Evolutionary conservation across 2,329 filamentous ascomycete species (phyloP), one percentile per base, ranked within the genome.

Genomic region (Rosellinia necatrix): DNA sequence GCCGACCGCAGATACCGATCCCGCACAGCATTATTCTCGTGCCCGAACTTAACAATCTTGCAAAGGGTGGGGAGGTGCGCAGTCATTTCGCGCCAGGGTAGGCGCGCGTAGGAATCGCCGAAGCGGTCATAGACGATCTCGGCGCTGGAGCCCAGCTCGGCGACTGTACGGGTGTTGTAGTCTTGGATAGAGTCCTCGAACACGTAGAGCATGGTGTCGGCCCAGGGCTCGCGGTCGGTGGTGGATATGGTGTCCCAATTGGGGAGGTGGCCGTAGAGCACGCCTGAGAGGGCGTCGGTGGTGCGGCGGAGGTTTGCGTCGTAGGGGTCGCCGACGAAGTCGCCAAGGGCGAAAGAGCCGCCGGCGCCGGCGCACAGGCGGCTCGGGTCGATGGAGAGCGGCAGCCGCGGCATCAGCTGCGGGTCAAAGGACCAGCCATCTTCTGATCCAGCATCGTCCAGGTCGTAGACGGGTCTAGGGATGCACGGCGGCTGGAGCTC

Each of bases 391-490:
- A 70, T 68, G 9, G 50, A 29, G 2, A 24, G 8, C 1, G 66
- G 64, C 0, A 68, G 50, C 1, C 10, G 13, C 2, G 62, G 67
- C 25, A 34, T 63, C 6, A 72, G 58, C 21, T 68, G 60, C 1
- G 70, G 69, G 29, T 71, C 69, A 51, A 64, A 72, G 3, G 64
- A 29, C 68, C 68, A 71, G 9, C 68, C 68, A 1, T 60, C 56
- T 6, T 59, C 52, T 4, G 47, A 27, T 22, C 61, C 59, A 4
- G 3, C 22, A 15, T 29, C 10, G 4, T 4, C 24, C 2, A 49
- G n/a, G 6, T n/a, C 49, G 9, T 48, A n/a, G n/a, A n/a, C n/a
- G n/a, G n/a, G n/a, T n/a, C n/a, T n/a, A n/a, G n/a, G n/a, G n/a
- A n/a, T n/a, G n/a, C n/a, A 13, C 30, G 30, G 30, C 10, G 30